A percentile compares a stretch with the other conserved stretches of the same genome.
These are phyloP conservation scores for Penicillium sp. DNA, from an alignment of 2,329 filamentous ascomycete species.

Conservation along the genomic window DNA sequence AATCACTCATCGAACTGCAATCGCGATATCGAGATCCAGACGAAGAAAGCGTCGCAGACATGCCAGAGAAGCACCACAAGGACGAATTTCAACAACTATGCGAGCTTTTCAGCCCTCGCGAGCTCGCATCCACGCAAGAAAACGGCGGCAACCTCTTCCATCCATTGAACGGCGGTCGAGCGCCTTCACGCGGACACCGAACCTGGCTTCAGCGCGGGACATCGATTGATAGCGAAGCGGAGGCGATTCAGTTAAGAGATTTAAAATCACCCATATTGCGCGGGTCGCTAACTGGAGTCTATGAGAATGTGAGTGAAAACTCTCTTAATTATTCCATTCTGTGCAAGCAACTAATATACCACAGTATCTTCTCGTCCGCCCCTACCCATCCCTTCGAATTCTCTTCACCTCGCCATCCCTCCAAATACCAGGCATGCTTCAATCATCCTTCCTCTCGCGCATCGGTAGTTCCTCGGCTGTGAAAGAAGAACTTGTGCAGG, in stretches of 20 bases:
- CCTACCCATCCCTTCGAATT: conserved; percentile 59
- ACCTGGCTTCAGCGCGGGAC: conserved; percentile 15
- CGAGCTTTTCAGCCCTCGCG: conserved; percentile 63
- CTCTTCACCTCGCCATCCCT: conserved; percentile 64
- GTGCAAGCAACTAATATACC: not conserved
- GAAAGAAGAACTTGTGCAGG: conserved; percentile 50
- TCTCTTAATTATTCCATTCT: not conserved
- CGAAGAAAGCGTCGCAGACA: conserved; percentile 24
- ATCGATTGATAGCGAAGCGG: conserved; percentile 19
- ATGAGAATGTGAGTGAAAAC: conserved; percentile 49
- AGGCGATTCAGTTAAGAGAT: conserved; percentile 35
- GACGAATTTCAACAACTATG: conserved; percentile 61
- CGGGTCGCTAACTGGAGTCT: conserved; percentile 42
- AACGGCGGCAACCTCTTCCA: conserved; percentile 52
- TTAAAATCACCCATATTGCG: conserved; percentile 30
- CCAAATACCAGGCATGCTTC: conserved; percentile 61
- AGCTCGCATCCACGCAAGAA: conserved; percentile 59
- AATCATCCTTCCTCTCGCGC: conserved; percentile 47
- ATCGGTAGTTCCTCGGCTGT: conserved; percentile 48
- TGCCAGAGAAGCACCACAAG: conserved; percentile 35
- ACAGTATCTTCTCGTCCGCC: conserved; percentile 46
- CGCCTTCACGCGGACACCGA: conserved; percentile 6
- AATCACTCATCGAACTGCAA: conserved; percentile 52
- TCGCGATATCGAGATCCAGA: conserved; percentile 27
- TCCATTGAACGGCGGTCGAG: conserved; percentile 8